Evolutionary conservation across 371 early-diverging fungal species (phyloP).

Genomic region (Mortierella sp.): DNA sequence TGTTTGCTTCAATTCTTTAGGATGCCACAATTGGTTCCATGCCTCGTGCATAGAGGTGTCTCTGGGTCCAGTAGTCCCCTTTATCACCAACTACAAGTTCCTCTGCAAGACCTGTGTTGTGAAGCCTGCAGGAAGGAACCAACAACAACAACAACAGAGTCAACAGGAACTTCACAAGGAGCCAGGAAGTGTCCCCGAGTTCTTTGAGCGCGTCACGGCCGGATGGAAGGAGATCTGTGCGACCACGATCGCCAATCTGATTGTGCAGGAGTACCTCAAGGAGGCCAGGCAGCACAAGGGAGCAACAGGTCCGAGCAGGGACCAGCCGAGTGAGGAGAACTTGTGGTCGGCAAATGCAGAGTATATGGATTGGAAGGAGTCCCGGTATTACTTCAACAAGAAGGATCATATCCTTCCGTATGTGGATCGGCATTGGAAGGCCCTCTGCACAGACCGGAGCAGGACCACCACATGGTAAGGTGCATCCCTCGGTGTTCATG

Average conservation of each 20-base stretch:
- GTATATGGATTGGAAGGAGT: constrained; percentile 68
- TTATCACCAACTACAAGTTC: constrained; percentile 76
- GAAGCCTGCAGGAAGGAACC: constrained; percentile 38
- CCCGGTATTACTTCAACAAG: constrained; percentile 75
- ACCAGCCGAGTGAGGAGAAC: constrained; percentile 55
- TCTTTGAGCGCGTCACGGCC: constrained; percentile 73
- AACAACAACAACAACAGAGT: constrained; percentile 33
- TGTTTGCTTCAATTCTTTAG: no score
- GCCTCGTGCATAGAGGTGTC: constrained; percentile 66
- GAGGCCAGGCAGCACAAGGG: constrained; percentile 40
- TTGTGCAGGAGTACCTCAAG: constrained; percentile 66
- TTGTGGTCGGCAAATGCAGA: constrained; percentile 64
- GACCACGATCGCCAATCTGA: constrained; percentile 75
- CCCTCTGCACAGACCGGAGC: constrained; percentile 75
- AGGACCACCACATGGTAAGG: constrained; percentile 74
- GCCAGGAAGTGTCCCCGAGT: constrained; percentile 55
- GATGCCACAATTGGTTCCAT: constrained; percentile 80
- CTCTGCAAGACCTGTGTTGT: constrained; percentile 65
- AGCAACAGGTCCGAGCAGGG: constrained; percentile 24
- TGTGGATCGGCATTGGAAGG: constrained; percentile 79
- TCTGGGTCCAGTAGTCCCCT: constrained; percentile 68
- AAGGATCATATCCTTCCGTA: constrained; percentile 75
- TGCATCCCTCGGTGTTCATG: not conserved
- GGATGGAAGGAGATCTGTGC: constrained; percentile 82
- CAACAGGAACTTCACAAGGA: constrained; percentile 39